Conservation (phyloP, 23 red algal genomes). For the Gracilariopsis chorda region DNA sequence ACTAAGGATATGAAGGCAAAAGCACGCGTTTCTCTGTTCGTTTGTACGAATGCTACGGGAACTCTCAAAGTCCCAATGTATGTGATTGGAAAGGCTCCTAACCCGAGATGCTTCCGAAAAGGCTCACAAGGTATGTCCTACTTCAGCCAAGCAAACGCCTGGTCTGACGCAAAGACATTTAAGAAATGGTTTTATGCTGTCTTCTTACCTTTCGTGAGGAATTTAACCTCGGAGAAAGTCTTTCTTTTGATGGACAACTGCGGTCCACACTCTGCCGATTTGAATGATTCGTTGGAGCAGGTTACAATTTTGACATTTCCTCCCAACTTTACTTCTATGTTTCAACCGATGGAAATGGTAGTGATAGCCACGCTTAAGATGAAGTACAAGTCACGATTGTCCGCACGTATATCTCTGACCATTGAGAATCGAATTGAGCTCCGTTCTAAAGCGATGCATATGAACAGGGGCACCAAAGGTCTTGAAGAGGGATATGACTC, state of each 20-base stretch:
- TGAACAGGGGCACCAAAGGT: no score
- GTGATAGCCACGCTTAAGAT: no score
- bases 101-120: neutral
- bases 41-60: conserved; percentile 39
- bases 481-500: no score
- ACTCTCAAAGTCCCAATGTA: conserved; percentile 18
- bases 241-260: conserved; percentile 23
- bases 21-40: neutral
- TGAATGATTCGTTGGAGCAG: no score
- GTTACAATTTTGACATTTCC: no score
- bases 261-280: neutral
- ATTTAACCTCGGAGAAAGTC: neutral
- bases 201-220: neutral
- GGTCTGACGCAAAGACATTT: neutral
- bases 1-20: conserved; percentile 26
- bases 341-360: no score
- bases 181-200: neutral
- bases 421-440: no score
- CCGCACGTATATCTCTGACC: no score
- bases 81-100: neutral
- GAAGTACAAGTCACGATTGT: no score
- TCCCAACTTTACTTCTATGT: no score
- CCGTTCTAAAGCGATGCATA: no score
- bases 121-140: neutral
- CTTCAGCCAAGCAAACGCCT: neutral